Evolutionary conservation across 805 yeast genomes (phyloP).

Genomic region (Brettanomyces sp.): DNA sequence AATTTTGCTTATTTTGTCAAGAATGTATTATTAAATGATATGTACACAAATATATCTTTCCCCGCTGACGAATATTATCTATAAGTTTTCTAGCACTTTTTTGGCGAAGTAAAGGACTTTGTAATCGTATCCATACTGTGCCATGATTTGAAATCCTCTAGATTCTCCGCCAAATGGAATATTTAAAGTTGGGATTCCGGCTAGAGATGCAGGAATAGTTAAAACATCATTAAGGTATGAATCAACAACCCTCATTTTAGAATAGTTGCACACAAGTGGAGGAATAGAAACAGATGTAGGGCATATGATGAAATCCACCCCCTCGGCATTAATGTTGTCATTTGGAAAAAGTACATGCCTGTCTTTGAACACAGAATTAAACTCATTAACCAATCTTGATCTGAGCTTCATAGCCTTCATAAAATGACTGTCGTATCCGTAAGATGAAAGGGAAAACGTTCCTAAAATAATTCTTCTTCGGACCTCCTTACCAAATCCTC

Average conservation of each 20-base stretch:
- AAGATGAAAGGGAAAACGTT: conserved; percentile 74
- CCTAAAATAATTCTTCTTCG: conserved; percentile 78
- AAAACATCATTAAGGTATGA: conserved; percentile 74
- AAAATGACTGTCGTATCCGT: conserved; percentile 63
- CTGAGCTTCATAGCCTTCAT: conserved; percentile 67
- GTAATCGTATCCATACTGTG: conserved; percentile 78
- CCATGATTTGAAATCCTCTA: conserved; percentile 72
- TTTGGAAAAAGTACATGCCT: conserved; percentile 30
- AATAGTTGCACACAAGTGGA: conserved; percentile 22
- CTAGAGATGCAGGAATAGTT: conserved; percentile 84
- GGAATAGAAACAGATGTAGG: conserved; percentile 64
- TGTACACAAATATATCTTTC: not conserved
- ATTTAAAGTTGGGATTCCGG: conserved; percentile 81
- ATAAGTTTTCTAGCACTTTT: conserved; percentile 5
- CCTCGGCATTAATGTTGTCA: conserved; percentile 13
- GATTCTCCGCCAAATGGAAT: conserved; percentile 50
- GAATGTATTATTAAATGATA: conserved; percentile 1
- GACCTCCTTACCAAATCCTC: conserved; percentile 75
- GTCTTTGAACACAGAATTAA: conserved; percentile 51
- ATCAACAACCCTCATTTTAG: conserved; percentile 32
- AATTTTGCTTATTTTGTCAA: not conserved
- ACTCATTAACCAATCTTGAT: conserved; percentile 48
- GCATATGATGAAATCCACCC: conserved; percentile 61
- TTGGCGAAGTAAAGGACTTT: conserved; percentile 37
- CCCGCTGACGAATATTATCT: not conserved